A percentile compares a stretch with the other conserved stretches of the same genome.
phyloP scores from a whole-genome alignment of 345 rosid genomes.

The Hibiscus mutabilis region DNA sequence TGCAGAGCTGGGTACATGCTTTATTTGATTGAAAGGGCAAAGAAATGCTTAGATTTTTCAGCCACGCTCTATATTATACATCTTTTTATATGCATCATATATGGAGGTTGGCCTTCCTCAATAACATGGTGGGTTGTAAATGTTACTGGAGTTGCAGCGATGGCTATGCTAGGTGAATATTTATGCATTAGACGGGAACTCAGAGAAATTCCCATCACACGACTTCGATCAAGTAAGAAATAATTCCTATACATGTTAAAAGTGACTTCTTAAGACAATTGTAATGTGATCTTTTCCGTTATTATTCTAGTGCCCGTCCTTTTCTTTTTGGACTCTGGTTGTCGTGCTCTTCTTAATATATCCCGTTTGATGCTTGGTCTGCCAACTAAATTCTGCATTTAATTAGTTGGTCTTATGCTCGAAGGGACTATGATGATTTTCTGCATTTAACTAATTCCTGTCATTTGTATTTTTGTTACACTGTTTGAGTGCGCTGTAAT shows the following conservation, averaged over 20 bases:
- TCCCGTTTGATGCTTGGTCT: neutral
- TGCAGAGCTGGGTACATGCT: constrained; percentile 77
- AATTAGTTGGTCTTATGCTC: neutral
- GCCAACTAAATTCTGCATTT: neutral
- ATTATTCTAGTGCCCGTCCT: neutral
- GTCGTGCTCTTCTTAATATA: neutral
- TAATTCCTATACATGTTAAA: neutral
- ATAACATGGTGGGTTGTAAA: constrained; percentile 92
- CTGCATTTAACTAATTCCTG: neutral
- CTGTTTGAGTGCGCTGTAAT: neutral
- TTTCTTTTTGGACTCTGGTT: neutral
- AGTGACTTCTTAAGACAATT: neutral
- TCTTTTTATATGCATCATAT: constrained; percentile 63
- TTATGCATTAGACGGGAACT: constrained; percentile 72
- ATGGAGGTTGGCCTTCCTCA: constrained; percentile 98
- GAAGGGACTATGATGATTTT: neutral
- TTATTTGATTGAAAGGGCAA: constrained; percentile 85
- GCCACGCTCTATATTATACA: constrained; percentile 75
- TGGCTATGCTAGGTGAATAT: constrained; percentile 81
- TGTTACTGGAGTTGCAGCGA: constrained; percentile 68
- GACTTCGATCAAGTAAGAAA: constrained; percentile 64
- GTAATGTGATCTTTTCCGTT: neutral
- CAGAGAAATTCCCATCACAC: constrained; percentile 65
- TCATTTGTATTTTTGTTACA: no score
- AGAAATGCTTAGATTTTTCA: constrained; percentile 86